phyloP scores from a whole-genome alignment of 495 filamentous ascomycete genomes.

The Penicillium bialowiezense region DNA sequence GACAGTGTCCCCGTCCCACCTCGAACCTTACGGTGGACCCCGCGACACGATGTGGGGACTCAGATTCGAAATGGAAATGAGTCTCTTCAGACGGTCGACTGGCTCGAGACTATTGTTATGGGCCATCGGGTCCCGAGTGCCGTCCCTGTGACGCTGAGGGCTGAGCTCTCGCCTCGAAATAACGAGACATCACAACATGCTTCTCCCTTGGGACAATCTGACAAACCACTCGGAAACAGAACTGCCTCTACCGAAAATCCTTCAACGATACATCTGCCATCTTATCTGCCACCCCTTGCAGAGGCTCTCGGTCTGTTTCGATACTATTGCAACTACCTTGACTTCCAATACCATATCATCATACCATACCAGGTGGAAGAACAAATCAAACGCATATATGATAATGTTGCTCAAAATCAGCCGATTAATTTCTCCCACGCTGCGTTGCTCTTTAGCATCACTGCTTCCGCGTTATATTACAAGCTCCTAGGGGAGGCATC shows the following conservation, averaged over 20 bases:
- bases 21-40: background rate
- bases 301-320: slow-evolving; percentile 31
- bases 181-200: background rate
- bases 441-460: slow-evolving; percentile 40
- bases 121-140: slow-evolving; percentile 31
- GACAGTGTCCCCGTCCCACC: background rate
- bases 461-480: slow-evolving; percentile 36
- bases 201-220: background rate
- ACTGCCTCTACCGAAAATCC: slow-evolving; percentile 20
- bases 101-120: slow-evolving; percentile 43
- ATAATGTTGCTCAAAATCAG: slow-evolving; percentile 8
- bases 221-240: background rate
- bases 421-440: slow-evolving; percentile 21
- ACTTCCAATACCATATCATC: slow-evolving; percentile 41
- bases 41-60: background rate
- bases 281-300: slow-evolving; percentile 23
- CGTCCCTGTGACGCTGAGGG: slow-evolving; percentile 22
- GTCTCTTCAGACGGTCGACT: slow-evolving; percentile 25
- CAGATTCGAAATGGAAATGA: slow-evolving; percentile 14
- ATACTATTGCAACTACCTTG: slow-evolving; percentile 34
- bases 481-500: slow-evolving; percentile 23
- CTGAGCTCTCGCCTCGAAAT: slow-evolving; percentile 12
- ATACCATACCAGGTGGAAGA: slow-evolving; percentile 21
- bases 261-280: slow-evolving; percentile 17
- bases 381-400: slow-evolving; percentile 36